Conservation (phyloP, 1,284 basidiomycete species). For the Crucibulum cyathiforme region DNA sequence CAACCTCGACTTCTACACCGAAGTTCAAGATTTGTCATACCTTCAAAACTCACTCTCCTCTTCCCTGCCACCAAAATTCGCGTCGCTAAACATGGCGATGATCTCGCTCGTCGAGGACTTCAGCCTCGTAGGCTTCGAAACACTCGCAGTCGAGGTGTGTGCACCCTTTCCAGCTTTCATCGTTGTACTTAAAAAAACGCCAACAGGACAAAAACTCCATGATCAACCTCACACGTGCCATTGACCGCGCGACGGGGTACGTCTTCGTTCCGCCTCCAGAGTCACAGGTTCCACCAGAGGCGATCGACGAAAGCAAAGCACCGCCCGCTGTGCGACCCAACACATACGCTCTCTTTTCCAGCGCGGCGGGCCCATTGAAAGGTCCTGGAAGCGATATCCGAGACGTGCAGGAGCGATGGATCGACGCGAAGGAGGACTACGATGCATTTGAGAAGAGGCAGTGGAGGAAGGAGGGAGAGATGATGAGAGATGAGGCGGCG, state of each 20-base stretch:
- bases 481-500: constrained; percentile 35
- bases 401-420: constrained; percentile 90
- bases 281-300: constrained; percentile 58
- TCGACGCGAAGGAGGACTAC: constrained; percentile 78
- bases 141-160: constrained; percentile 89
- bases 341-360: constrained; percentile 68
- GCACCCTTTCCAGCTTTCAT: neutral
- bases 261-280: constrained; percentile 74
- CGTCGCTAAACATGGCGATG: constrained; percentile 86
- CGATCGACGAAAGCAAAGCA: constrained; percentile 47
- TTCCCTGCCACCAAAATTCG: constrained; percentile 69
- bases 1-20: constrained; percentile 97
- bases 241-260: constrained; percentile 92
- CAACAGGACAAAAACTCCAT: constrained; percentile 91
- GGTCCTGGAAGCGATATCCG: constrained; percentile 67
- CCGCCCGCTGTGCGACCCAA: constrained; percentile 65
- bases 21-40: constrained; percentile 95
- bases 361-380: constrained; percentile 63
- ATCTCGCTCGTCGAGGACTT: constrained; percentile 94
- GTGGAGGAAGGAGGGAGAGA: constrained; percentile 70
- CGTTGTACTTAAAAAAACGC: neutral
- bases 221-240: constrained; percentile 80
- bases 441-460: constrained; percentile 78
- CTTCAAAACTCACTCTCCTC: constrained; percentile 79
- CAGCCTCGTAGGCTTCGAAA: constrained; percentile 95